Evolutionary conservation across 176 grass and related monocot species (phyloP), one percentile per base, ranked within the genome.

Genomic region (Eragrostis curvula): DNA sequence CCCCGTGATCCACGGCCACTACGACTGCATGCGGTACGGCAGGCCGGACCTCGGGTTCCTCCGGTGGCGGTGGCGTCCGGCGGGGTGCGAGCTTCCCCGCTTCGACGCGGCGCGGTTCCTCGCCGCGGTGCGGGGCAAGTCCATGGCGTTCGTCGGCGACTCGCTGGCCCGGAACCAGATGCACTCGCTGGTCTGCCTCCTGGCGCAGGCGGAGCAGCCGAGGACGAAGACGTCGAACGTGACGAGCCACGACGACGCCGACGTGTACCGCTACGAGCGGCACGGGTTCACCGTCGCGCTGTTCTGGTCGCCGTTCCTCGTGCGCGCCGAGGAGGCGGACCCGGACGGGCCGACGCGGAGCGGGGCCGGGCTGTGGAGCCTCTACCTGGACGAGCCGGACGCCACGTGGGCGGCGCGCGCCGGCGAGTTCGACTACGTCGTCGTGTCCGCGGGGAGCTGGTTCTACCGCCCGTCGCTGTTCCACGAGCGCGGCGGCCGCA

Each of bases 161-260:
- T 95, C 93, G 12, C 52, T 95, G 5, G 93, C 85, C 28, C 78
- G 90, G 60, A 95, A 95, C 74, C 93, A 95, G 17, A 81, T 90
- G 68, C 74, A 92, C 62, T 95, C 93, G 0, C 76, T 92, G 28
- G 80, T 95, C 72, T 95, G 93, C 68, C 90, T 95, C 82, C 32
- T 95, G 3, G 8, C 5, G 80, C 16, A 73, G 65, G 30, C 64
- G 63, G 3, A 64, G 68, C 15, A 68, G 62, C 28, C 59, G 82
- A 9, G 74, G 46, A 5, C 32, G 32, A 36, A 4, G 32, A 36
- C 32, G 32, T 36, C 32, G 32, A 36, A 36, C 32, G 32, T n/a
- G n/a, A n/a, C 32, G 32, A 36, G 32, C 32, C 65, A 12, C 25
- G 2, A 53, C 68, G 48, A 36, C 32, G 86, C 85, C 51, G n/a